A percentile compares a stretch with the other conserved stretches of the same genome.
phyloP scores from a whole-genome alignment of 2,329 filamentous ascomycete species.

The Ophiosphaerella korrae region DNA sequence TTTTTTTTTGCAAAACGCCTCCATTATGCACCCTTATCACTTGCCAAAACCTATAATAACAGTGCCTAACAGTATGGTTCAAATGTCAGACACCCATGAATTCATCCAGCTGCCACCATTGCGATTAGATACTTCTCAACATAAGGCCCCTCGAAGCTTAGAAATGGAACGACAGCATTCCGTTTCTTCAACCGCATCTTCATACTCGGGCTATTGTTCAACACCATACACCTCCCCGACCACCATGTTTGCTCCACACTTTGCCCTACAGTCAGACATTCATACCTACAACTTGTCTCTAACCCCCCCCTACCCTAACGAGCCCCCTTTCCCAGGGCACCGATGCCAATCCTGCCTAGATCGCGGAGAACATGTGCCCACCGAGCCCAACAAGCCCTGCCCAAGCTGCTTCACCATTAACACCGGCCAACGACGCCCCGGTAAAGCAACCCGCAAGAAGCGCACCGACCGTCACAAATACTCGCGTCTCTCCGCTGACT shows the following conservation, averaged over 20 bases:
- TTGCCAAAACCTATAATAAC: not conserved
- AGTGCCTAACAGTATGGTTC: not conserved
- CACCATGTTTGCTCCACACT: not conserved
- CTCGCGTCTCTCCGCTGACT: not conserved
- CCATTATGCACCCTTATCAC: not conserved
- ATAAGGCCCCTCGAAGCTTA: not conserved
- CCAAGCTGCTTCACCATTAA: not conserved
- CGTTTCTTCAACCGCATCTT: not conserved
- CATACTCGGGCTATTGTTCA: not conserved
- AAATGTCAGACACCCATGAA: not conserved
- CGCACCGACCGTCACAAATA: constrained; percentile 7
- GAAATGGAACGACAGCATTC: constrained; percentile 6
- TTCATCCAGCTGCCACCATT: not conserved
- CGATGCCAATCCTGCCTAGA: constrained; percentile 5
- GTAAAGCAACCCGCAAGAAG: constrained; percentile 7
- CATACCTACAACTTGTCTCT: not conserved
- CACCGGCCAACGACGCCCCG: not conserved
- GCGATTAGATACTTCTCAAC: not conserved
- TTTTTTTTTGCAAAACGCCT: not conserved
- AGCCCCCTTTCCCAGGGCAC: not conserved
- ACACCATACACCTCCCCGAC: not conserved
- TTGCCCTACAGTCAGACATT: not conserved
- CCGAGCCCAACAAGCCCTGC: not conserved
- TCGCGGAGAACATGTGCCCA: not conserved
- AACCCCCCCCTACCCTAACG: not conserved